Percentiles rank a stretch among this genome's conserved stretches.
Conservation (phyloP, 176 grass and related monocot species). For the Musa acuminata region DNA sequence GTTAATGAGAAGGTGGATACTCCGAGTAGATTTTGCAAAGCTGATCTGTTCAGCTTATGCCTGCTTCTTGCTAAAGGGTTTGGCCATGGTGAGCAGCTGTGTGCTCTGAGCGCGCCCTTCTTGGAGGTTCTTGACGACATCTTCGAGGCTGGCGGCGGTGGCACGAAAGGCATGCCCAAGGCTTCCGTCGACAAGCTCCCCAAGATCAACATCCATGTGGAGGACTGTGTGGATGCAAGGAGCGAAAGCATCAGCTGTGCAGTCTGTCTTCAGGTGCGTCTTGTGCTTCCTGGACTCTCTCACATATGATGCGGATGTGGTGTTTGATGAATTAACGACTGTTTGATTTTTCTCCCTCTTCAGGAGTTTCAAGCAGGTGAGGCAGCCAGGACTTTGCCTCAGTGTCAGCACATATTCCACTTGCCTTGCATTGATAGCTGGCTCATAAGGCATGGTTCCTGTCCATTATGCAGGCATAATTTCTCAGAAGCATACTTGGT, state of each 20-base stretch:
- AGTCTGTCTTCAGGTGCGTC: slow-evolving; percentile 61
- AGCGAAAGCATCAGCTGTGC: slow-evolving; percentile 65
- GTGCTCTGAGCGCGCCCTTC: slow-evolving; percentile 48
- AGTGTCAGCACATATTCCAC: slow-evolving; percentile 60
- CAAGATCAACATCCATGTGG: slow-evolving; percentile 32
- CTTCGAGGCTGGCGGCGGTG: slow-evolving; percentile 54
- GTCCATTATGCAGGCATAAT: slow-evolving; percentile 54
- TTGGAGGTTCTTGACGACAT: slow-evolving; percentile 29
- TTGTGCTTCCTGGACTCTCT: neutral
- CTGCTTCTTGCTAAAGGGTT: neutral
- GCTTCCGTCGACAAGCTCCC: slow-evolving; percentile 41
- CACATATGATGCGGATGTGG: neutral
- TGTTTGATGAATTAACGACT: too few relatives aligned
- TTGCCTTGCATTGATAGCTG: slow-evolving; percentile 67
- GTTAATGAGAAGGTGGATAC: too few relatives aligned
- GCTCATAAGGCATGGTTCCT: slow-evolving; percentile 61
- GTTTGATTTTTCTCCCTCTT: neutral
- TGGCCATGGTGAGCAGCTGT: slow-evolving; percentile 28
- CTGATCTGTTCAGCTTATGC: slow-evolving; percentile 35
- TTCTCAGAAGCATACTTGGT: neutral
- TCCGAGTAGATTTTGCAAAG: too few relatives aligned
- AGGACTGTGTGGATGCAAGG: slow-evolving; percentile 29
- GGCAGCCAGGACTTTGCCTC: slow-evolving; percentile 36
- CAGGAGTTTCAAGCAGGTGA: slow-evolving; percentile 61
- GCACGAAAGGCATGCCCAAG: slow-evolving; percentile 30